Evolutionary conservation across 2,329 filamentous ascomycete genomes (phyloP), one percentile per base, ranked within the genome.

Genomic region (Chrysoporthe cubensis): DNA sequence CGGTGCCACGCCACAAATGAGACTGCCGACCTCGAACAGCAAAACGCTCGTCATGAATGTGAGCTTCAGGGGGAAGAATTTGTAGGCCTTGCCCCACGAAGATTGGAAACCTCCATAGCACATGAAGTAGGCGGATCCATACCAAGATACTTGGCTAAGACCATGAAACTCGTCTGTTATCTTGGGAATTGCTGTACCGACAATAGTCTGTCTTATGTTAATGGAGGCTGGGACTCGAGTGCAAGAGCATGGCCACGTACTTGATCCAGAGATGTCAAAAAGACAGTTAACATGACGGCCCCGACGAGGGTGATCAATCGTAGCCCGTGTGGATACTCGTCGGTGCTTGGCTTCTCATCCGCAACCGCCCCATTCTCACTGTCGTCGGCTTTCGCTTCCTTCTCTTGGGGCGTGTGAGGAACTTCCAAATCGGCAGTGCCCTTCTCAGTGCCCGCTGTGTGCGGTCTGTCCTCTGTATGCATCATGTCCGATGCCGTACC

Each of bases 1-100:
- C 0, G 79, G 80, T 0, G 82, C 80, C 0, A 74, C 81, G 44
- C 82, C 83, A 65, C 82, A 84, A 0, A 83, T 63, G 0, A 80
- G 79, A 16, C 58, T 62, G 11, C 66, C 66, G 26, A 68, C 54
- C 6, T 67, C 66, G 21, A 67, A 67, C 5, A 64, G 18, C 4
- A 67, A 50, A 5, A 67, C 60, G 54, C 42, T 50, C 42, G 54
- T 43, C 21, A 67, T 50, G 43, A 64, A 67, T 1, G 52, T 32
- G 16, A 46, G 8, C 40, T 68, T 68, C 32, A 63, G 32, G 40
- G 56, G 46, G 46, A 65, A 68, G 16, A 60, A 63, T 6, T 63
- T 58, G 43, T 59, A 64, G 2, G 58, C 61, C 1, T 63, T 64
- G 40, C 66, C 66, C 66, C 66, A 68, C 3, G 48, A 50, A 34